Base-by-base conservation (phyloP, 2,329 filamentous ascomycete species). In the Claviceps maximensis region DNA sequence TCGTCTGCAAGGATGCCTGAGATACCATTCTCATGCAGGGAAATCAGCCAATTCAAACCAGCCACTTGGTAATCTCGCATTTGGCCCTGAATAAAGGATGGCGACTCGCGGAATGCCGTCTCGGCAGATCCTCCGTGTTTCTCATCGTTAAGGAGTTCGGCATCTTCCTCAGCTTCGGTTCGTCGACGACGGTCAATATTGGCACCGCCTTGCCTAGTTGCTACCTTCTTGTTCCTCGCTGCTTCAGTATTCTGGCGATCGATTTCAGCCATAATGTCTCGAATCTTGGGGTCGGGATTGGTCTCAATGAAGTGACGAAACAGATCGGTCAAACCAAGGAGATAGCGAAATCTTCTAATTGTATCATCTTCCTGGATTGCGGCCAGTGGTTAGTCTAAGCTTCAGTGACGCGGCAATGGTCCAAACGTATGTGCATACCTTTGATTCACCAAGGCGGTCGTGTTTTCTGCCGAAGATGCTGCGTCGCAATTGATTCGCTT, bases 261-360 rank as follows among this genome's bases (percentile, higher is more conserved):
- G 63, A 97, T 96, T 69, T 96, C 88, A 50, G 80, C 79, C 78
- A 97, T 93, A 61, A 96, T 89, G 54, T 95, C 87, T 62, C 91
- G 87, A 63, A 97, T 93, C 62, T 87, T 88, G 17, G 93, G 91
- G 64, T 98, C 90, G 5, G 90, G 91, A 65, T 96, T 98, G 9
- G 89, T 89, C 65, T 97, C 90, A 71, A 98, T 98, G 69, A 98
- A 98, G 71, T 98, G 93, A 58, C 94, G 89, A 74, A 98, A 98
- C 21, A 98, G 77, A 64, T 98, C 93, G 17, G 93, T 98, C 51
- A 98, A 76, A 27, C 94, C 94, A 15, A 98, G 79, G 1, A 98
- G 79, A 67, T 98, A 98, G 58, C 89, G 84, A 67, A 98, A 98
- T 66, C 93, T 80, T 61, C 91, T 83, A 64, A 97, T 88, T 0